A percentile compares a stretch with the other conserved stretches of the same genome.
These are phyloP conservation scores for Bipolaris zeicola DNA, from an alignment of 2,329 filamentous ascomycete species.

Conservation along the genomic window DNA sequence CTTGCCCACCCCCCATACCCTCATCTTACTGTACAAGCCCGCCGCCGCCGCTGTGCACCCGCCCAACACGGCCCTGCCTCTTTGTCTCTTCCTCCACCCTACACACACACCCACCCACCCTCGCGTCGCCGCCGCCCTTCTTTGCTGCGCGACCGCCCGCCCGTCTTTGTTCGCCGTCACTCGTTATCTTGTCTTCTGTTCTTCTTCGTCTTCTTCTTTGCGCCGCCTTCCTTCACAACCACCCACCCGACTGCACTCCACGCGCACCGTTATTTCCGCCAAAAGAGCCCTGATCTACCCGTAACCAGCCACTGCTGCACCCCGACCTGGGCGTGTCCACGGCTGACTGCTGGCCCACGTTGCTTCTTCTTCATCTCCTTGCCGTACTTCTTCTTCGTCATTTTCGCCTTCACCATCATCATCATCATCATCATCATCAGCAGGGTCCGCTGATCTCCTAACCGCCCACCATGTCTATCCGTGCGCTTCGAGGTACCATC, in stretches of 20 bases:
- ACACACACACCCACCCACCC: background rate
- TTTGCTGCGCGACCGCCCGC: background rate
- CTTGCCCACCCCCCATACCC: slow-evolving; percentile 14
- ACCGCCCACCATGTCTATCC: slow-evolving; percentile 24
- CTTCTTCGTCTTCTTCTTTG: background rate
- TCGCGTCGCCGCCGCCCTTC: slow-evolving; percentile 9
- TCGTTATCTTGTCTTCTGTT: slow-evolving; percentile 15
- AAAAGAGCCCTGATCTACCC: background rate
- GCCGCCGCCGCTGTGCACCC: slow-evolving; percentile 6
- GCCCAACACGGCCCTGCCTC: slow-evolving; percentile 4
- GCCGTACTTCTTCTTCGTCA: no score
- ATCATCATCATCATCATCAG: background rate
- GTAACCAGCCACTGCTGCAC: slow-evolving; percentile 8
- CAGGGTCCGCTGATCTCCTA: slow-evolving; percentile 20
- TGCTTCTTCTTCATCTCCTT: slow-evolving; percentile 4
- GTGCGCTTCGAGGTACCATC: slow-evolving; percentile 22
- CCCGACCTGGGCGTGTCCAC: slow-evolving; percentile 11
- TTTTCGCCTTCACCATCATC: no score
- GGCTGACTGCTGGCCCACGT: slow-evolving; percentile 15
- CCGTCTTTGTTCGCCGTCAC: slow-evolving; percentile 16
- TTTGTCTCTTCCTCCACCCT: slow-evolving; percentile 1
- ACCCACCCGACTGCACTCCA: slow-evolving; percentile 7
- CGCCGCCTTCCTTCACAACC: slow-evolving; percentile 3
- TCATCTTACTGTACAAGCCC: slow-evolving; percentile 10
- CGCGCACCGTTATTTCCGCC: slow-evolving; percentile 4